Percentiles rank a stretch among this genome's conserved stretches.
phyloP scores from a whole-genome alignment of 495 filamentous ascomycete genomes.

The Penicillium turbatum region DNA sequence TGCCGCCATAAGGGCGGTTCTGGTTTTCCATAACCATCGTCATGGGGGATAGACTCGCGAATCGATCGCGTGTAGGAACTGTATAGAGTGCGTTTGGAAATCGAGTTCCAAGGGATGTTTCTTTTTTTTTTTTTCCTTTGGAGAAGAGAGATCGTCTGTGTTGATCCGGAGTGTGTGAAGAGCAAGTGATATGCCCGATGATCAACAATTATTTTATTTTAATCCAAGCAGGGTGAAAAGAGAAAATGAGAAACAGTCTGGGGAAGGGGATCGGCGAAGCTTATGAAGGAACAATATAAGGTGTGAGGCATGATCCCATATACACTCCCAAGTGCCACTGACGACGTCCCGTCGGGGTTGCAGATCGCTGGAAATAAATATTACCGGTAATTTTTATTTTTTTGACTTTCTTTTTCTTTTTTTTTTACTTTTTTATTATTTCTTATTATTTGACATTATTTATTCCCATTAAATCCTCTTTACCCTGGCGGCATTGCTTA shows the following conservation, averaged over 20 bases:
- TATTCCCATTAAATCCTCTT: slow-evolving; percentile 9
- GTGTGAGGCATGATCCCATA: slow-evolving; percentile 28
- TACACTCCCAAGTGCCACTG: slow-evolving; percentile 44
- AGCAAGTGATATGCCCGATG: slow-evolving; percentile 35
- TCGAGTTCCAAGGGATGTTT: neutral
- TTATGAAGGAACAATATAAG: slow-evolving; percentile 57
- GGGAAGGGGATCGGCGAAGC: slow-evolving; percentile 71
- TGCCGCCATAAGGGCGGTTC: slow-evolving; percentile 73
- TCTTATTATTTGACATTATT: slow-evolving; percentile 4
- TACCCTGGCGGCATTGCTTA: slow-evolving; percentile 19
- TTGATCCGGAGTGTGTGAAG: slow-evolving; percentile 21
- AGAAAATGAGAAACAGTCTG: slow-evolving; percentile 38
- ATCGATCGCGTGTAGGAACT: slow-evolving; percentile 7
- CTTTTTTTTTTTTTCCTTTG: neutral
- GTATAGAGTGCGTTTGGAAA: slow-evolving; percentile 16
- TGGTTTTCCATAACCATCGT: slow-evolving; percentile 88
- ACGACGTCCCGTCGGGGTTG: slow-evolving; percentile 46
- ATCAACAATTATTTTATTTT: slow-evolving; percentile 20
- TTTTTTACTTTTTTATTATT: neutral
- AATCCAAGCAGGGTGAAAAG: slow-evolving; percentile 21
- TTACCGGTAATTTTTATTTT: slow-evolving; percentile 6
- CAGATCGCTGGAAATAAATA: slow-evolving; percentile 36
- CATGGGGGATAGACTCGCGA: slow-evolving; percentile 48
- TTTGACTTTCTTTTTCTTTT: slow-evolving; percentile 8
- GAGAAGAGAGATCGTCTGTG: slow-evolving; percentile 17